Base-by-base conservation (phyloP, 331 rosid species). In the Quercus tomentella region DNA sequence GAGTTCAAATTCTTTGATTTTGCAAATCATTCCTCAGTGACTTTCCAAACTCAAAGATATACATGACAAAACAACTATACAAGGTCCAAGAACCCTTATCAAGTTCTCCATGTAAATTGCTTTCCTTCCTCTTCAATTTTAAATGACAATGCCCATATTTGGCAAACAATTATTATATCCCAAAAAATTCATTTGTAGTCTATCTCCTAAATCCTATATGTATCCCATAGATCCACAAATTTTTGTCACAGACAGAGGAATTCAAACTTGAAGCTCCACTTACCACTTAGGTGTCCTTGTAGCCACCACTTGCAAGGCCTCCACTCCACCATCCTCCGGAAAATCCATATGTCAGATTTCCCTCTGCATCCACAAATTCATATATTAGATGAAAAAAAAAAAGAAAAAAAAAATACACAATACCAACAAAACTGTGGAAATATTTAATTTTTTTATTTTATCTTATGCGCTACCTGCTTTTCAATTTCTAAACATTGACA, bases 261-360 rank as follows among this genome's bases (percentile, higher is more conserved):
- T 71, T 81, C 33, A 62, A 41, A 79, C 51, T 25, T 4, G 18
- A 70, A 77, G 68, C 58, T 25, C 51, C 17, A 25, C 4, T 54
- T 85, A 94, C 97, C 96, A 51, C 78, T 70, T 84, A 80, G 86
- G 77, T 86, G 88, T 25, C 88, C 92, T 85, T 88, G 89, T 10
- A 85, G 86, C 99, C 97, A 95, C 98, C 96, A 95, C 56, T 84
- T 80, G 93, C 98, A 95, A 84, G 96, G 93, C 41, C 90, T 91
- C 99, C 99, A 95, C 62, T 91, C 96, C 65, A 85, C 81, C 70
- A 80, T 79, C 86, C 96, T 91, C 80, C 83, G 80, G 23, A 95
- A 90, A 85, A 90, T 89, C 97, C 99, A 95, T 86, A 93, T 89
- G 56, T 79, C 93, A 76, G 61, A 71, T 74, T 82, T 80, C 55